Evolutionary conservation across 495 filamentous ascomycete species (phyloP).

Genomic region (Hypoxylon perforatum): DNA sequence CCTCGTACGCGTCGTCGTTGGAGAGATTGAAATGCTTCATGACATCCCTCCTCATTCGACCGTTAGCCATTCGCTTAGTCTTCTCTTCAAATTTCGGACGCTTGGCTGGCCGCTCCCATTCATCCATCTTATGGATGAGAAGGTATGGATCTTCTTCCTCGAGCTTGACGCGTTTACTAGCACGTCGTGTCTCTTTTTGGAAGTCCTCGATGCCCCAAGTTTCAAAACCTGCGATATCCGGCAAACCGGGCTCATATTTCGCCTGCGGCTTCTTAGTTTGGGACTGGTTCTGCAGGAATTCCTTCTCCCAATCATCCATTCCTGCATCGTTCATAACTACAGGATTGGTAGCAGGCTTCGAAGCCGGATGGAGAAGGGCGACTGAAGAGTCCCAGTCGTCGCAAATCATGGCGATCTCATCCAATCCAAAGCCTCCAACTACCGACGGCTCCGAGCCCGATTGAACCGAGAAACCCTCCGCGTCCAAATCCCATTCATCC

Average conservation of each 20-base stretch:
- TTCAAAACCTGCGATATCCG: slow-evolving; percentile 54
- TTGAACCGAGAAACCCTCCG: slow-evolving; percentile 54
- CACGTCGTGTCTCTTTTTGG: slow-evolving; percentile 69
- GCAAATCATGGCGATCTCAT: slow-evolving; percentile 82
- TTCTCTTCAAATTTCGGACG: slow-evolving; percentile 56
- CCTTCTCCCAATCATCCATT: slow-evolving; percentile 65
- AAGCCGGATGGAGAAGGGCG: slow-evolving; percentile 42
- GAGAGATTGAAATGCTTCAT: slow-evolving; percentile 90
- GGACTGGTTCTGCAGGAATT: slow-evolving; percentile 53
- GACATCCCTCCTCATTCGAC: slow-evolving; percentile 68
- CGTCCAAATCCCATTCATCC: slow-evolving; percentile 58
- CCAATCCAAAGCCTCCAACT: slow-evolving; percentile 74
- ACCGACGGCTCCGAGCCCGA: slow-evolving; percentile 65
- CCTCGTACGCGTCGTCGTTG: slow-evolving; percentile 94
- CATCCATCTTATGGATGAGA: slow-evolving; percentile 71
- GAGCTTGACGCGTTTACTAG: slow-evolving; percentile 81
- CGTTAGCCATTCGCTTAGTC: slow-evolving; percentile 65
- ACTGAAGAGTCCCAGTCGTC: slow-evolving; percentile 81
- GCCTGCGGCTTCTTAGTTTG: slow-evolving; percentile 52
- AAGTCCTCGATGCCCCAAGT: slow-evolving; percentile 62
- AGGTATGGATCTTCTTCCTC: slow-evolving; percentile 92
- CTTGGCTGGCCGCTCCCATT: slow-evolving; percentile 63
- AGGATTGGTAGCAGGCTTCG: slow-evolving; percentile 12
- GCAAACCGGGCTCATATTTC: slow-evolving; percentile 52
- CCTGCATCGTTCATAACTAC: slow-evolving; percentile 53